Conservation (phyloP, 2,329 filamentous ascomycete species). For the Pestalotiopsis sp. region DNA sequence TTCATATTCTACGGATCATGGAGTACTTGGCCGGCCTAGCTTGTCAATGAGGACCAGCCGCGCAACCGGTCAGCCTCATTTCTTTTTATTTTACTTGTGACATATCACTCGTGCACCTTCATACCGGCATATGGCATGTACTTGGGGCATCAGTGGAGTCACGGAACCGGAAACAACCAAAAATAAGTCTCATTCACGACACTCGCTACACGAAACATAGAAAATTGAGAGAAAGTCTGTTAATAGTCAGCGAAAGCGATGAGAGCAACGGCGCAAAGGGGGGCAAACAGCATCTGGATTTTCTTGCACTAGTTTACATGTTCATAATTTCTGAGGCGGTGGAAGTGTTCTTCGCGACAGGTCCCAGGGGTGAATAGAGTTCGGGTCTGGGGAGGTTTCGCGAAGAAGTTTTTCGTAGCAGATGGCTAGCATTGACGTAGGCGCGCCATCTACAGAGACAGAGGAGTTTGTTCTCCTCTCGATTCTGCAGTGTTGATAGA, state of each 20-base stretch:
- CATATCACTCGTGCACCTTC: background rate
- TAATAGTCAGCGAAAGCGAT: conserved; percentile 11
- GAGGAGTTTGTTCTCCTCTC: background rate
- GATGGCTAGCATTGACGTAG: background rate
- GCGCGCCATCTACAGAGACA: background rate
- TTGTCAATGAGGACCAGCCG: background rate
- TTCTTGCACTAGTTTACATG: conserved; percentile 7
- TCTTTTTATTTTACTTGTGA: background rate
- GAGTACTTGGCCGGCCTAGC: conserved; percentile 1
- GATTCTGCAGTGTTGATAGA: conserved; percentile 10
- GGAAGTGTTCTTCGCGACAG: conserved; percentile 2
- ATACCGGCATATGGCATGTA: background rate
- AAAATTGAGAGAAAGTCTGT: conserved; percentile 8
- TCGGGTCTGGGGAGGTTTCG: background rate
- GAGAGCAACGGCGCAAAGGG: conserved; percentile 9
- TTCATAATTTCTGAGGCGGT: conserved; percentile 9
- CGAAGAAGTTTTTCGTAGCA: background rate
- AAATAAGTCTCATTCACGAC: conserved; percentile 14
- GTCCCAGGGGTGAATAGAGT: background rate
- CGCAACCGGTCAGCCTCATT: background rate
- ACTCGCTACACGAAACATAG: conserved; percentile 12
- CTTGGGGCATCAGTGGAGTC: conserved; percentile 2
- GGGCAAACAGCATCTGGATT: conserved; percentile 5
- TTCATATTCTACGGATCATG: conserved; percentile 1
- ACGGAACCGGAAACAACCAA: conserved; percentile 10